phyloP scores from a whole-genome alignment of 1,284 basidiomycete genomes.

The Melampsora larici-populina region DNA sequence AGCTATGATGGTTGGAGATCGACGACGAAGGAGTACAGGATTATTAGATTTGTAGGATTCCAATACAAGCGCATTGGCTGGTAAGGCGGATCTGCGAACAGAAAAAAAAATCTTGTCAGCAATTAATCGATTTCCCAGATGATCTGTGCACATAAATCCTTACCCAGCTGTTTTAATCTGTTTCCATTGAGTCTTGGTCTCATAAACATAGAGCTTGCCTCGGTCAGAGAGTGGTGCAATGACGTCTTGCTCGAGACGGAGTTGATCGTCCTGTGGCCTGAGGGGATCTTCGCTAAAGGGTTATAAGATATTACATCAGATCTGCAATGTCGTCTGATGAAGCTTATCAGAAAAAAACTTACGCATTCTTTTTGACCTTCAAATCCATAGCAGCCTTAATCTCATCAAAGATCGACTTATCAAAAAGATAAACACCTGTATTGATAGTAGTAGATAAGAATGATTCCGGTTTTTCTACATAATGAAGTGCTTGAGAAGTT shows the following conservation, averaged over 20 bases:
- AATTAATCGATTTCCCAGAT: neutral
- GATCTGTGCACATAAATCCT: slow-evolving; percentile 34
- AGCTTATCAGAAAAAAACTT: slow-evolving; percentile 45
- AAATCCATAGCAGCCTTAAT: slow-evolving; percentile 59
- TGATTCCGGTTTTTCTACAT: slow-evolving; percentile 59
- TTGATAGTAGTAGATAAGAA: slow-evolving; percentile 59
- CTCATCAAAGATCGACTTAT: slow-evolving; percentile 59
- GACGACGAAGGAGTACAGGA: slow-evolving; percentile 51
- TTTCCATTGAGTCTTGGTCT: slow-evolving; percentile 58
- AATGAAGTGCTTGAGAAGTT: slow-evolving; percentile 51
- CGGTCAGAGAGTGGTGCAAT: slow-evolving; percentile 57
- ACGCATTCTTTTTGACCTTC: slow-evolving; percentile 56
- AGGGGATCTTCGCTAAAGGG: slow-evolving; percentile 55
- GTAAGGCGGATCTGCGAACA: slow-evolving; percentile 55
- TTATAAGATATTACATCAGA: neutral
- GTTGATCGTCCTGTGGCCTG: slow-evolving; percentile 56
- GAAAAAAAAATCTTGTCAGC: neutral
- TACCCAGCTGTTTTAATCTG: slow-evolving; percentile 60
- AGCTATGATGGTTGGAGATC: slow-evolving; percentile 51
- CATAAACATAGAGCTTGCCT: slow-evolving; percentile 58
- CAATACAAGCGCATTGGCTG: slow-evolving; percentile 58
- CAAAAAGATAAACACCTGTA: slow-evolving; percentile 56
- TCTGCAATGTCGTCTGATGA: neutral
- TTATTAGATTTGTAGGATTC: slow-evolving; percentile 52
- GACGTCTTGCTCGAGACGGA: slow-evolving; percentile 60